Conservation (phyloP, 2,329 filamentous ascomycete species). For the Blastomyces gilchristii region DNA sequence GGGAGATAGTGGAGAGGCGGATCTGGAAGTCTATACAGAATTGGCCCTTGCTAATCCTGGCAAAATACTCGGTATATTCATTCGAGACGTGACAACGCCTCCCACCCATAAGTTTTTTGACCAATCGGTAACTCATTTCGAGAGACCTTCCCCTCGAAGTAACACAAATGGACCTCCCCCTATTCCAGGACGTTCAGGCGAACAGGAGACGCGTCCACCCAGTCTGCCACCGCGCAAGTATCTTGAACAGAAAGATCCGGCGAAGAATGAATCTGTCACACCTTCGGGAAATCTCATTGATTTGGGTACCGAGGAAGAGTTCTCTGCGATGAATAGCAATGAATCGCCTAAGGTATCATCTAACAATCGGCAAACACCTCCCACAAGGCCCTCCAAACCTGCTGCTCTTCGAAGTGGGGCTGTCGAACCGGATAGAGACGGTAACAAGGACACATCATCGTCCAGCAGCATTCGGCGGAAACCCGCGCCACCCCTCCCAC, state of each 20-base stretch:
- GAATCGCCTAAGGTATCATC: constrained; percentile 19
- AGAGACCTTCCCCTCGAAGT: constrained; percentile 18
- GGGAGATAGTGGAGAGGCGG: constrained; percentile 91
- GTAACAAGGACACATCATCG: constrained; percentile 3
- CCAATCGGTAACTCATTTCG: constrained; percentile 39
- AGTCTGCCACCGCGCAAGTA: constrained; percentile 31
- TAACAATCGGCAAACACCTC: constrained; percentile 23
- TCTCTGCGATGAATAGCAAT: constrained; percentile 20
- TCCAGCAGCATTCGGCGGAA: constrained; percentile 13
- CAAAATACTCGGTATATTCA: constrained; percentile 77
- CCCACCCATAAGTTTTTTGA: constrained; percentile 70
- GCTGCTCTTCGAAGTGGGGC: constrained; percentile 20
- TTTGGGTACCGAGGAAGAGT: constrained; percentile 21
- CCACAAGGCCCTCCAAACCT: constrained; percentile 38
- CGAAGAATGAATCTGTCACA: constrained; percentile 14
- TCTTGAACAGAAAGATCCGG: constrained; percentile 16
- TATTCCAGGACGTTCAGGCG: constrained; percentile 20
- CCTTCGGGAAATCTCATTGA: constrained; percentile 32
- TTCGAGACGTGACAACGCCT: constrained; percentile 84
- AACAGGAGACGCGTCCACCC: constrained; percentile 29
- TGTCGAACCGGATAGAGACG: constrained; percentile 9
- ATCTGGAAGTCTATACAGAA: constrained; percentile 94
- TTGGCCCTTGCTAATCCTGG: constrained; percentile 76
- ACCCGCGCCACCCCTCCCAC: constrained; percentile 15
- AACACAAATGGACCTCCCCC: constrained; percentile 20